Conservation (phyloP, 148 eudicot genomes). For the Vaccinium myrtillus region DNA sequence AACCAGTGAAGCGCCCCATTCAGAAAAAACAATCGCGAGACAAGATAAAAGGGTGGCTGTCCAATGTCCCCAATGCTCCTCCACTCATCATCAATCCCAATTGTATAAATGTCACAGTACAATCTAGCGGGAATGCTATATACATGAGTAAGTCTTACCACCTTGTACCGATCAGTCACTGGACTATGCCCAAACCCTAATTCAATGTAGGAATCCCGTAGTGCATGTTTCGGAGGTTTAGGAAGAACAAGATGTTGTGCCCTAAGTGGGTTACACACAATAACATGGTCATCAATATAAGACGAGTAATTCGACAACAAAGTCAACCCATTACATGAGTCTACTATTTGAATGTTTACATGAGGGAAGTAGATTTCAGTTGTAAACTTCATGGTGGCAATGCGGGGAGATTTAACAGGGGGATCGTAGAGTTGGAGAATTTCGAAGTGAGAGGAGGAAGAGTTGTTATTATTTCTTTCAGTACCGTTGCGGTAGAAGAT, state of each 20-base stretch:
- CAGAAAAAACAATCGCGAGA: neutral
- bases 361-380: neutral
- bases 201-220: neutral
- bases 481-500: neutral
- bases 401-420: neutral
- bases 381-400: neutral
- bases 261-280: constrained; percentile 2
- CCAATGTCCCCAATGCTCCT: neutral
- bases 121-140: too few species aligned
- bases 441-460: neutral
- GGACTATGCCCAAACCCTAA: neutral
- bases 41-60: neutral
- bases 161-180: neutral
- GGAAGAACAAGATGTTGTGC: neutral
- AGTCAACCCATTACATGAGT: neutral
- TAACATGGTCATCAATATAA: neutral
- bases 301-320: neutral
- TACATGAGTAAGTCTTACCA: neutral
- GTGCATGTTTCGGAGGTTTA: neutral
- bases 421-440: neutral
- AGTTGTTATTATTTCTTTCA: too few species aligned
- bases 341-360: neutral
- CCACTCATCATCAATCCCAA: neutral
- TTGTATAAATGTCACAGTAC: neutral
- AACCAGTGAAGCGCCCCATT: neutral